Evolutionary conservation across 1,284 basidiomycete genomes (phyloP), one percentile per base, ranked within the genome.

Genomic region (Hypsizygus ulmarius): DNA sequence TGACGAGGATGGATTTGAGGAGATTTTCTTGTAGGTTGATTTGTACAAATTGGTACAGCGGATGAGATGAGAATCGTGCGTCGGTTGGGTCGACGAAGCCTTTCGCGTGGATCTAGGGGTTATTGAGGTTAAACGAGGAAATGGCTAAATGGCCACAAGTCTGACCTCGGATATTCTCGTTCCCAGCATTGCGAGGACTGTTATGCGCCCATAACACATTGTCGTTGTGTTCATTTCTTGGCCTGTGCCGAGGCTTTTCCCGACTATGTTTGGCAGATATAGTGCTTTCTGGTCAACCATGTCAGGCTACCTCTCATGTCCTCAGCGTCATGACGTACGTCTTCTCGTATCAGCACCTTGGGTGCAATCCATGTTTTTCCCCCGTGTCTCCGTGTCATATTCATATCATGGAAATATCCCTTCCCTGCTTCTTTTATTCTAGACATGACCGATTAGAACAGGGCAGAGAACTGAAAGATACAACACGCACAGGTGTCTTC

Each of bases 331-430:
- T 5, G 16, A 79, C 89, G 59, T 59, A 95, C 93, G 59, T 95
- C 90, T 69, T 93, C 89, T 19, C 84, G 81, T 58, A 98, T 93
- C 53, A 97, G 75, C 9, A 91, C 90, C 18, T 78, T 82, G 0
- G 95, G 95, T 10, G 92, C 93, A 46, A 95, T 81, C 94, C 93
- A 99, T 8, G 90, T 89, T 72, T 99, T 99, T 15, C 96, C 96
- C 6, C 93, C 94, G 58, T 93, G 81, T 34, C 79, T 79, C 44
- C 86, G 74, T 12, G 92, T 87, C 57, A 85, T 82, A 60, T 93
- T 91, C 49, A 72, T 54, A 63, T 98, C 96, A 56, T 90, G 79
- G 61, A 94, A 98, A 66, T 98, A 97, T 0, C 94, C 93, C 59
- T 86, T 87, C 11, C 82, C 81, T 0, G 87, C 90, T 69, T 95